phyloP scores from a whole-genome alignment of 202 grass and related monocot species.

The Saccharum hybrid region DNA sequence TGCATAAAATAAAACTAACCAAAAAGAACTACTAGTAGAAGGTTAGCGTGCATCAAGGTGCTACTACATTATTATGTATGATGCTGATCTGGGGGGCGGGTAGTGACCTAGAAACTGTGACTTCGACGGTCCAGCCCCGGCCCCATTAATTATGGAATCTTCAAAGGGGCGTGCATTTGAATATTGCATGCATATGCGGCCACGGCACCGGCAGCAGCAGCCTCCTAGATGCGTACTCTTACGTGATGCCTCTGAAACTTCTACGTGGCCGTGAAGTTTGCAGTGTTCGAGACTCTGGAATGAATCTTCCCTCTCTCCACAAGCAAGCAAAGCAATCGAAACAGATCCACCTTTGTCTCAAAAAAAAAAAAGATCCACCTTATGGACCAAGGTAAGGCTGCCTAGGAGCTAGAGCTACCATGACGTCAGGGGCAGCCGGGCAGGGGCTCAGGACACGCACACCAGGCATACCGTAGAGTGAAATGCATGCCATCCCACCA shows the following conservation, averaged over 20 bases:
- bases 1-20: neutral
- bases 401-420: too few species aligned
- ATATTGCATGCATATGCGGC: too few species aligned
- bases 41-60: conserved; percentile 4
- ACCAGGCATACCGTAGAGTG: too few species aligned
- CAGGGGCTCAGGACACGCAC: too few species aligned
- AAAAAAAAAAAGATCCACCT: too few species aligned
- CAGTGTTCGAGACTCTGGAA: neutral
- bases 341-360: too few species aligned
- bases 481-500: too few species aligned
- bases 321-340: too few species aligned
- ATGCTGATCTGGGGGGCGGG: too few species aligned
- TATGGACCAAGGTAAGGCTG: too few species aligned
- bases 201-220: neutral
- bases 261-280: conserved; percentile 18
- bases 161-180: conserved; percentile 7
- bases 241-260: conserved; percentile 44
- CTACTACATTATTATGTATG: neutral
- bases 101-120: conserved; percentile 13
- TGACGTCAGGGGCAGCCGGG: too few species aligned
- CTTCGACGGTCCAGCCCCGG: conserved; percentile 19
- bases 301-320: too few species aligned
- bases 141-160: conserved; percentile 5
- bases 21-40: neutral
- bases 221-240: neutral